Evolutionary conservation across 2,329 filamentous ascomycete species (phyloP), one percentile per base, ranked within the genome.

Genomic region (Lecanosticta acicola): DNA sequence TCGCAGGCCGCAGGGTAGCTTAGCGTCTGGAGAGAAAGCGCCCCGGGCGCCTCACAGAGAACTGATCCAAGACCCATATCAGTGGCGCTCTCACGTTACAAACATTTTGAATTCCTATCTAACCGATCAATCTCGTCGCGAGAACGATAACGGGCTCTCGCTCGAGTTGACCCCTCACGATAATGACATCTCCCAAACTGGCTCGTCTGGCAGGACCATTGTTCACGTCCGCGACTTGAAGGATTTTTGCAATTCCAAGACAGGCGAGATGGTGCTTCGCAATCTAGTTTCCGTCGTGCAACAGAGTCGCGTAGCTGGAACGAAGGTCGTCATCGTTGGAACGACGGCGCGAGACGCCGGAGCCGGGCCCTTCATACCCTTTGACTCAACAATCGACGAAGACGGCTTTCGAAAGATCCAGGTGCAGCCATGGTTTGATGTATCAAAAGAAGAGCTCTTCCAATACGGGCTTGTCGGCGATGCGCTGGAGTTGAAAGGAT

Each of bases 211-310:
- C 58, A 61, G 73, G 39, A 74, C 74, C 18, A 74, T 89, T 5
- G 82, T 97, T 3, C 47, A 73, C 94, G 32, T 87, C 87, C 57
- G 70, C 61, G 87, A 97, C 63, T 85, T 88, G 59, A 81, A 85
- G 43, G 87, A 94, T 53, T 73, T 98, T 7, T 80, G 77, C 57
- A 77, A 78, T 60, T 83, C 85, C 1, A 65, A 77, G 4, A 81
- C 87, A 47, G 87, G 88, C 9, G 74, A 78, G 1, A 75, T 78
- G 17, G 77, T 97, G 24, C 69, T 96, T 5, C 71, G 74, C 33
- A 80, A 83, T 48, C 69, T 98, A 10, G 81, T 86, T 43, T 76
- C 79, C 39, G 73, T 85, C 4, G 79, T 94, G 19, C 83, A 90
- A 57, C 77, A 79, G 48, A 76, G 83, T 47, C 85, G 90, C 73